Conservation (phyloP, 768 basidiomycete species). For the Aureoboletus auriporus region DNA sequence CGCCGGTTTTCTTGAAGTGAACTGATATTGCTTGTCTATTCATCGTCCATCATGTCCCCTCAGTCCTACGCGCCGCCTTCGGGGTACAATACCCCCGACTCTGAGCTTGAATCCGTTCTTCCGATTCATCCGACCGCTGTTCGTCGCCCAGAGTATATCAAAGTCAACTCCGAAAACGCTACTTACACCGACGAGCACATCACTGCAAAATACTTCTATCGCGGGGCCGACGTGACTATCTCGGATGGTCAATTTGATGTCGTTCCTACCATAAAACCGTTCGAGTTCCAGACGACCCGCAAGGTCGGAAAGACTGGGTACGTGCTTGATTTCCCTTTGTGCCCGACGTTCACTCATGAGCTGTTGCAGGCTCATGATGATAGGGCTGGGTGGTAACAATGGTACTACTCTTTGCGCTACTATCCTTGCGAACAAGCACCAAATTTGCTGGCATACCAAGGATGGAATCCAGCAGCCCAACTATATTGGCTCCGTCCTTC, state of each 20-base stretch:
- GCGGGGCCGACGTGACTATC: constrained; percentile 67
- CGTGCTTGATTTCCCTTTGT: constrained; percentile 28
- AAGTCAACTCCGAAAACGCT: constrained; percentile 79
- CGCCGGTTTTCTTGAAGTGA: constrained; percentile 58
- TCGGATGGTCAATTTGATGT: constrained; percentile 73
- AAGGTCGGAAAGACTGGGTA: constrained; percentile 91
- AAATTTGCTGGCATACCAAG: constrained; percentile 95
- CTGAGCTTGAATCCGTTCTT: constrained; percentile 63
- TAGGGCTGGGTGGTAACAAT: constrained; percentile 97
- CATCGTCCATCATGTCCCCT: constrained; percentile 45
- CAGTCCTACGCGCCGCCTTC: constrained; percentile 44
- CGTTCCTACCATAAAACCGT: constrained; percentile 74
- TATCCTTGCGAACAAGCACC: constrained; percentile 92
- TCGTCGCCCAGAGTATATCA: constrained; percentile 71
- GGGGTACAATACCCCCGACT: constrained; percentile 70
- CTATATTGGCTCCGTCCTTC: constrained; percentile 95
- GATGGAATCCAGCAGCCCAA: constrained; percentile 89
- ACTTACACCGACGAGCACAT: constrained; percentile 79
- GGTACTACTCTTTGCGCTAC: constrained; percentile 92
- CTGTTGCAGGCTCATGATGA: constrained; percentile 79
- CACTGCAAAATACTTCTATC: constrained; percentile 77
- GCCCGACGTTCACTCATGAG: not conserved
- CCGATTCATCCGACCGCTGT: constrained; percentile 83
- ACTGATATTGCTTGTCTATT: constrained; percentile 31
- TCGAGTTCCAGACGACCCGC: constrained; percentile 88